phyloP scores from a whole-genome alignment of 306 rosid species.

The Gynostemma pentaphyllum region DNA sequence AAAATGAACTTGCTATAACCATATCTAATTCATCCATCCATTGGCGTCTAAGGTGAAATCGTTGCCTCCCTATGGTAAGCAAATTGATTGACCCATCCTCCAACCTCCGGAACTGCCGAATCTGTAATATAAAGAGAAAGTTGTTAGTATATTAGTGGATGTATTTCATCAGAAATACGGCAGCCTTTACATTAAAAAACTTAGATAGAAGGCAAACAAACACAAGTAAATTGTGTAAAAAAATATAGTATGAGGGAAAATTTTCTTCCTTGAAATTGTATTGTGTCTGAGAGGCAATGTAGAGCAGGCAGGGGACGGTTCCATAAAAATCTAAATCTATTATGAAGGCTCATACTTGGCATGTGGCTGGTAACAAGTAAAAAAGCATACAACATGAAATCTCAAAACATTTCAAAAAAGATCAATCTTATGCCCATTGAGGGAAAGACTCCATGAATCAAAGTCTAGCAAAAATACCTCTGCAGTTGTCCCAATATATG shows the following conservation, averaged over 20 bases:
- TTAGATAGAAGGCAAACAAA: not conserved
- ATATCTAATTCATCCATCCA: conserved; percentile 77
- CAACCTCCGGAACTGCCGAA: conserved; percentile 66
- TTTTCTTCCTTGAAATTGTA: too few relatives aligned
- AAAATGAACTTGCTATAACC: conserved; percentile 36
- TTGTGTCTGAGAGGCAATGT: too few relatives aligned
- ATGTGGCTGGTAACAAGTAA: too few relatives aligned
- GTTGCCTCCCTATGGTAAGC: conserved; percentile 82
- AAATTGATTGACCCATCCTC: conserved; percentile 80
- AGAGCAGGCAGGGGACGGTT: too few relatives aligned
- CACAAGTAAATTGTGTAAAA: not conserved
- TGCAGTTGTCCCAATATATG: conserved; percentile 81
- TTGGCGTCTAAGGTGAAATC: conserved; percentile 58
- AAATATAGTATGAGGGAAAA: too few relatives aligned
- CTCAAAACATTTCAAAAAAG: too few relatives aligned
- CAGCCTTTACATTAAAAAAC: not conserved
- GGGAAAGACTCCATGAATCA: not conserved
- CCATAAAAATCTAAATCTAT: too few relatives aligned
- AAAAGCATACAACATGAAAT: too few relatives aligned
- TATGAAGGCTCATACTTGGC: too few relatives aligned
- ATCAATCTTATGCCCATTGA: too few relatives aligned
- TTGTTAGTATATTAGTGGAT: not conserved
- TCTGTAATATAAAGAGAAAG: conserved; percentile 36
- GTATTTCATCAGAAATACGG: not conserved
- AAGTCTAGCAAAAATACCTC: conserved; percentile 37